phyloP scores from a whole-genome alignment of 2,329 filamentous ascomycete genomes.

The Pyricularia pennisetigena region DNA sequence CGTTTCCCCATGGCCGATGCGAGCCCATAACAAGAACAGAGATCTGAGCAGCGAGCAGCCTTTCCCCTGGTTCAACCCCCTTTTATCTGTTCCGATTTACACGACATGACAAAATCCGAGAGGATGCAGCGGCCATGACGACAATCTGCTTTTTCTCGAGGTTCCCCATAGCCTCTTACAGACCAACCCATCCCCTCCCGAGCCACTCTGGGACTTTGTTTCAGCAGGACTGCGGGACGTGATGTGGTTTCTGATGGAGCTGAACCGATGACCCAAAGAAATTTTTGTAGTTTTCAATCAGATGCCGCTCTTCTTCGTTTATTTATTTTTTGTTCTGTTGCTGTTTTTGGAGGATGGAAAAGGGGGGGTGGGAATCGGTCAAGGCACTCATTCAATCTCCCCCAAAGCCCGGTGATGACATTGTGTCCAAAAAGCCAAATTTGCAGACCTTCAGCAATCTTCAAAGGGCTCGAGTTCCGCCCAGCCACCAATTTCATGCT shows the following conservation, averaged over 20 bases:
- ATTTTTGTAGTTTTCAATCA: constrained; percentile 6
- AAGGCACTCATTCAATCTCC: neutral
- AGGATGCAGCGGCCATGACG: neutral
- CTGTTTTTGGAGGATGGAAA: neutral
- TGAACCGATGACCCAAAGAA: neutral
- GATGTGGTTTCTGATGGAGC: neutral
- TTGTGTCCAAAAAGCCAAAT: constrained; percentile 29
- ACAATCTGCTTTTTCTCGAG: neutral
- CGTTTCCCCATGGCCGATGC: constrained; percentile 1
- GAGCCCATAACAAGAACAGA: constrained; percentile 20
- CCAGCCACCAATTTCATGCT: neutral
- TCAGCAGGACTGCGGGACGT: neutral
- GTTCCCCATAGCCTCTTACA: neutral
- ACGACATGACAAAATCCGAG: neutral
- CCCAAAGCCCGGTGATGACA: constrained; percentile 23
- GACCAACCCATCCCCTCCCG: neutral
- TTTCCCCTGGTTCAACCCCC: neutral
- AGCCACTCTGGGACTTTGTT: neutral
- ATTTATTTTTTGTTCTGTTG: neutral
- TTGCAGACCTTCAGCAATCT: constrained; percentile 20
- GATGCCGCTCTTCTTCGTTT: neutral
- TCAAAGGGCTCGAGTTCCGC: constrained; percentile 1
- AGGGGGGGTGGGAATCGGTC: neutral
- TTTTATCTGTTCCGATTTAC: neutral
- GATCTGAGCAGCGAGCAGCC: constrained; percentile 19